phyloP scores from a whole-genome alignment of 2,329 filamentous ascomycete species.

The Raffaelea ambrosiae region DNA sequence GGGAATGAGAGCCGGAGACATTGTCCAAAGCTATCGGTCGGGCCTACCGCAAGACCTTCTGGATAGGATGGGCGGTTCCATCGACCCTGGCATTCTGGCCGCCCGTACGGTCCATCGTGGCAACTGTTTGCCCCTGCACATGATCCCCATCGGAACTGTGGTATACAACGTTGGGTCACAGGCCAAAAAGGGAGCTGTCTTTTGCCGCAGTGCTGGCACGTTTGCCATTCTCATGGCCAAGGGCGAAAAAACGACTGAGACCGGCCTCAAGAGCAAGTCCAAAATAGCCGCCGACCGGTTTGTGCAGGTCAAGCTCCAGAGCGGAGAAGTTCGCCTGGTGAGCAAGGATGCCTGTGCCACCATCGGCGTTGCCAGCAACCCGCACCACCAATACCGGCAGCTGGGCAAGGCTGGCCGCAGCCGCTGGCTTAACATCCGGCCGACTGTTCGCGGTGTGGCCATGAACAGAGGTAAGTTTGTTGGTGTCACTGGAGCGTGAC shows the following conservation, averaged over 20 bases:
- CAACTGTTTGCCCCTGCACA: slow-evolving; percentile 90
- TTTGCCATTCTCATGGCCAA: slow-evolving; percentile 84
- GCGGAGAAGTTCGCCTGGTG: slow-evolving; percentile 83
- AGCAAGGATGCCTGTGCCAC: slow-evolving; percentile 91
- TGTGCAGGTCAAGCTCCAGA: slow-evolving; percentile 80
- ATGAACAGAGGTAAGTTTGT: slow-evolving; percentile 79
- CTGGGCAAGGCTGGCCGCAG: slow-evolving; percentile 92
- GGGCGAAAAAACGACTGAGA: slow-evolving; percentile 56
- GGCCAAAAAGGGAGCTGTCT: slow-evolving; percentile 67
- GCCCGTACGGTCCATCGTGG: slow-evolving; percentile 89
- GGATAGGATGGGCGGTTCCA: slow-evolving; percentile 81
- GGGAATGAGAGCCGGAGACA: slow-evolving; percentile 83
- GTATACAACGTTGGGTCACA: slow-evolving; percentile 83
- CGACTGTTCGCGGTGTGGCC: slow-evolving; percentile 91
- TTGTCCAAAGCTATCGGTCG: slow-evolving; percentile 82
- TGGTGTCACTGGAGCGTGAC: neutral
- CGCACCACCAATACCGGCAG: slow-evolving; percentile 80
- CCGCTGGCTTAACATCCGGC: slow-evolving; percentile 87
- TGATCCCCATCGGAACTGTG: slow-evolving; percentile 90
- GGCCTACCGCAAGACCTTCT: slow-evolving; percentile 84
- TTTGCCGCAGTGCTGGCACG: slow-evolving; percentile 91
- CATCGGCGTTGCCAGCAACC: slow-evolving; percentile 88
- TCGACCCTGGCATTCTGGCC: slow-evolving; percentile 93
- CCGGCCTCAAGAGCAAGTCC: slow-evolving; percentile 26
- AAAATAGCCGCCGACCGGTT: slow-evolving; percentile 63